These are phyloP conservation scores for Suillus fuscotomentosus DNA, from an alignment of 768 basidiomycete genomes.

Conservation along the genomic window DNA sequence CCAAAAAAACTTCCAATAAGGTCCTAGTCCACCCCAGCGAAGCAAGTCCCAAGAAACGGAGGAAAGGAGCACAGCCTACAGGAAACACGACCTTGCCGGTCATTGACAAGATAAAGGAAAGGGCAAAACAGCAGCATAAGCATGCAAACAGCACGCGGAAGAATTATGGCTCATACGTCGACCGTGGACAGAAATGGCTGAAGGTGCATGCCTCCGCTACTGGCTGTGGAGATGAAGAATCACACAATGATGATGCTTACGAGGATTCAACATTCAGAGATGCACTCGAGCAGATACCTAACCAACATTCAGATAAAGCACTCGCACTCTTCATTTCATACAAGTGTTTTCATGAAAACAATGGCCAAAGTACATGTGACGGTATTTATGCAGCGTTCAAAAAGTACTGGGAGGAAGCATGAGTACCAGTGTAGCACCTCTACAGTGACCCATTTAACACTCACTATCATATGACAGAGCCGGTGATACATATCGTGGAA, in stretches of 20 bases:
- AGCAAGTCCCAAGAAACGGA: background rate
- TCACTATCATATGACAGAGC: background rate
- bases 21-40: background rate
- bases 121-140: background rate
- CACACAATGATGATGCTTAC: background rate
- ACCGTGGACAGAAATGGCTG: background rate
- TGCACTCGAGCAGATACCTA: background rate
- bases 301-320: slow-evolving; percentile 1
- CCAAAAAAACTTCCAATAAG: background rate
- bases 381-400: background rate
- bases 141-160: background rate
- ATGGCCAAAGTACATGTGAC: slow-evolving; percentile 1
- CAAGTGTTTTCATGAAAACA: slow-evolving; percentile 4
- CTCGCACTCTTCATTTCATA: slow-evolving; percentile 3
- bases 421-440: too few species aligned
- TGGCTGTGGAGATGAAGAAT: background rate
- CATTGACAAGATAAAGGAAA: background rate
- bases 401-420: background rate
- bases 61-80: background rate
- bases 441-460: background rate
- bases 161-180: too few species aligned
- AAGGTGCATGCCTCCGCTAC: too few species aligned
- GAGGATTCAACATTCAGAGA: background rate
- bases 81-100: background rate
- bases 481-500: background rate